Evolutionary conservation across 305 asterid species (phyloP).

Genomic region (Fraxinus nigra): DNA sequence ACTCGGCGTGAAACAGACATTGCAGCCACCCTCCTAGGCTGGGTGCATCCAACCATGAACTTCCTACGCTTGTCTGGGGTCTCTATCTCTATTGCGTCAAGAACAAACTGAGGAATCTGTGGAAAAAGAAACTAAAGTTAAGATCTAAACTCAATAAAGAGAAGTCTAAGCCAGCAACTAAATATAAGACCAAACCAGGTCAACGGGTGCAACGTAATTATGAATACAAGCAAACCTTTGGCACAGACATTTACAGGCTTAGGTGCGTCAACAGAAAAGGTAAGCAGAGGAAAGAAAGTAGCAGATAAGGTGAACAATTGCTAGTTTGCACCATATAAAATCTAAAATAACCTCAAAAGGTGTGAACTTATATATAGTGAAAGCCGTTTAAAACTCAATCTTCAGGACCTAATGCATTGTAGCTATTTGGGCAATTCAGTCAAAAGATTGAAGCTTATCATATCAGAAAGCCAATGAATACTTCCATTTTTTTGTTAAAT

Average conservation of each 20-base stretch:
- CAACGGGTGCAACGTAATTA: neutral
- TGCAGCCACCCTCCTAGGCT: constrained; percentile 95
- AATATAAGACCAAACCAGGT: neutral
- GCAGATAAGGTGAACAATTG: neutral
- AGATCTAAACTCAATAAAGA: neutral
- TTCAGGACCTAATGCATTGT: neutral
- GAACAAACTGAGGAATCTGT: constrained; percentile 95
- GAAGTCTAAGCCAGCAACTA: neutral
- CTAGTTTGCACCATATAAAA: neutral
- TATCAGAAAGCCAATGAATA: neutral
- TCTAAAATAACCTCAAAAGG: neutral
- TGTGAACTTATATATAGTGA: neutral
- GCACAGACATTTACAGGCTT: neutral
- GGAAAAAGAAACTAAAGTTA: neutral
- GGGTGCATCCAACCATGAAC: constrained; percentile 91
- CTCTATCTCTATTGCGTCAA: constrained; percentile 75
- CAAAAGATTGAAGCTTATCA: neutral
- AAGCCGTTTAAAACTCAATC: neutral
- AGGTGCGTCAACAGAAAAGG: neutral
- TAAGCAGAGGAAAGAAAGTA: neutral
- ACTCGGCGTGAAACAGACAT: constrained; percentile 96
- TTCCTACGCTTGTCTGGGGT: constrained; percentile 66
- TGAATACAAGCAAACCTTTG: neutral
- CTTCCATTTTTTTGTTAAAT: neutral
- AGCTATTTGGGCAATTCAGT: neutral